A percentile compares a stretch with the other conserved stretches of the same genome.
Evolutionary conservation across 164 flowering plant species (phyloP).

Genomic region (Sedum album): DNA sequence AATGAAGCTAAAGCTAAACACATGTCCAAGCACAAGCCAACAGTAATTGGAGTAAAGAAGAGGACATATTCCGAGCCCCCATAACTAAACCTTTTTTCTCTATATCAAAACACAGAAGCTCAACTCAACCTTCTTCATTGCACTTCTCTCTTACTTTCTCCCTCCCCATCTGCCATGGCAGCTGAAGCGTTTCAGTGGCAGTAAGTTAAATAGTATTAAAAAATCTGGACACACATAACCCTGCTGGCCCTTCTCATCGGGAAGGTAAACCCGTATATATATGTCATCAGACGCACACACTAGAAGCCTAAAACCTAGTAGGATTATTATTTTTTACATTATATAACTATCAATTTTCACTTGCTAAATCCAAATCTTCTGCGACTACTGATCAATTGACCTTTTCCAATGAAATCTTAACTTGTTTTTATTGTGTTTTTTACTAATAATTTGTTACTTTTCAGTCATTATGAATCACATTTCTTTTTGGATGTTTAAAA

Average conservation of each 20-base stretch:
- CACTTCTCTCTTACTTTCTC: not conserved
- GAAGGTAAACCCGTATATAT: not conserved
- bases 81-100: not conserved
- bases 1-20: constrained; percentile 5
- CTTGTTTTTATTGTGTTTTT: not conserved
- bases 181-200: not conserved
- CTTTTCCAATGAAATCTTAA: constrained; percentile 1
- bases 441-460: not conserved
- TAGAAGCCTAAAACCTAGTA: not conserved
- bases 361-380: not conserved
- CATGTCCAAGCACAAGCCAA: not conserved
- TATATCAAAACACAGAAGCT: not conserved
- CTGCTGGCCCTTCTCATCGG: not conserved
- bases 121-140: not conserved
- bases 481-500: no score
- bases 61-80: constrained; percentile 1
- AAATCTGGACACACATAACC: not conserved
- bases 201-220: not conserved
- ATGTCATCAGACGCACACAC: not conserved
- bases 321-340: not conserved
- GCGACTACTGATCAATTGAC: not conserved
- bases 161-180: constrained; percentile 4
- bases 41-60: not conserved
- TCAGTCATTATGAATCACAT: no score
- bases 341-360: not conserved